Evolutionary conservation across 2,329 filamentous ascomycete genomes (phyloP), one percentile per base, ranked within the genome.

Genomic region (Cladosporium colombiae): DNA sequence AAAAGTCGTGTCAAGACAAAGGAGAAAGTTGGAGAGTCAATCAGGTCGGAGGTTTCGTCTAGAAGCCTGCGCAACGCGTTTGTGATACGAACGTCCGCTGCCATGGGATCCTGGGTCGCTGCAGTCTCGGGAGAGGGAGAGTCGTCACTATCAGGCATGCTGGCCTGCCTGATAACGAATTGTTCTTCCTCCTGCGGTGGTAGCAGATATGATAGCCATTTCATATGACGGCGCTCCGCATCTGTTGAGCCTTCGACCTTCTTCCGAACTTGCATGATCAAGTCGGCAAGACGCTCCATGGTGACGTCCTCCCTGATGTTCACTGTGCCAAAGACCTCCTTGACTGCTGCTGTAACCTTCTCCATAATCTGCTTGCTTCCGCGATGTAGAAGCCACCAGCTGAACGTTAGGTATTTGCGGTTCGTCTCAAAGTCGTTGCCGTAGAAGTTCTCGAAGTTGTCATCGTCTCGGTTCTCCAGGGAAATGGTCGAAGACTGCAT

Each of bases 381-480:
- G 70, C 88, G 88, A 79, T 99, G 94, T 57, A 99, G 83, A 56
- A 99, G 82, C 93, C 94, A 99, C 95, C 95, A 99, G 79, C 92
- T 97, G 77, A 98, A 96, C 49, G 93, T 96, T 58, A 99, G 84
- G 75, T 98, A 99, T 74, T 91, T 91, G 72, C 93, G 86, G 79
- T 99, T 99, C 37, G 93, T 96, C 78, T 97, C 93, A 71, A 97
- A 97, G 78, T 99, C 95, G 77, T 91, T 94, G 53, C 93, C 93
- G 75, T 96, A 93, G 4, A 88, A 86, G 72, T 93, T 90, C 63
- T 94, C 91, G 21, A 86, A 83, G 73, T 90, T 90, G 75, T 95
- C 92, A 76, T 97, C 93, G 75, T 97, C 94, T 74, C 96, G 89
- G 78, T 98, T 95, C 80, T 97, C 93, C 21, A 98, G 85, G 72